Base-by-base conservation (phyloP, 768 basidiomycete species). In the Naematelia encephala region DNA sequence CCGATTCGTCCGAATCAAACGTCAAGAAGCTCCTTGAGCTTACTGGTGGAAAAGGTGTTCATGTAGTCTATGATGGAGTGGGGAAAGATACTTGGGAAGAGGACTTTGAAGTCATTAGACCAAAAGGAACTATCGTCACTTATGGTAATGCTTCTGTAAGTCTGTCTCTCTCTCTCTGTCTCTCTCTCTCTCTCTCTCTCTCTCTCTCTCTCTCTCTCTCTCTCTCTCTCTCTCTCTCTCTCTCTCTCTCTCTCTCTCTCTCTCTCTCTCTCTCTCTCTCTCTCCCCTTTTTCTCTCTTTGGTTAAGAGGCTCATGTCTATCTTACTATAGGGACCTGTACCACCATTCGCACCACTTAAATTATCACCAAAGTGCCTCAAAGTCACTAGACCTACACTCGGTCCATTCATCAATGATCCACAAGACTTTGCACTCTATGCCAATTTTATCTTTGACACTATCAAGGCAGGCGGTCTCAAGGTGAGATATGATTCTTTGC, bases 61-160 rank as follows among this genome's bases (percentile, higher is more conserved):
- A 94, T 62, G 93, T 85, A 14, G 83, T 91, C 22, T 94, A 87
- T 69, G 94, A 99, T 69, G 94, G 94, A 26, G 91, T 99, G n/a
- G 94, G 94, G 1, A 93, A 89, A 80, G 89, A 91, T 74, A 97
- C 92, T 84, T 93, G 87, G 72, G 87, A 90, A 61, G 82, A 82
- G 60, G 82, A 93, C 79, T 89, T 94, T 78, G 83, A 86, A 75
- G 80, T 91, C 76, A 81, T 89, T 66, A 84, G 84, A 66, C 82
- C 90, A 42, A 96, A 94, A 74, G 93, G 90, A 1, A 94, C 91
- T 0, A 82, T 96, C 30, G 89, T 96, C 13, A 87, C 86, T 5
- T 84, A 91, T 54, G 96, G 96, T 0, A 98, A 97, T 67, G 90
- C 94, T 0, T 94, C 91, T 5, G 73, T 67, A 57, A 58, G 70